A percentile compares a stretch with the other conserved stretches of the same genome.
Conservation (phyloP, 441 rosid genomes). For the Arabidopsis hybrid region DNA sequence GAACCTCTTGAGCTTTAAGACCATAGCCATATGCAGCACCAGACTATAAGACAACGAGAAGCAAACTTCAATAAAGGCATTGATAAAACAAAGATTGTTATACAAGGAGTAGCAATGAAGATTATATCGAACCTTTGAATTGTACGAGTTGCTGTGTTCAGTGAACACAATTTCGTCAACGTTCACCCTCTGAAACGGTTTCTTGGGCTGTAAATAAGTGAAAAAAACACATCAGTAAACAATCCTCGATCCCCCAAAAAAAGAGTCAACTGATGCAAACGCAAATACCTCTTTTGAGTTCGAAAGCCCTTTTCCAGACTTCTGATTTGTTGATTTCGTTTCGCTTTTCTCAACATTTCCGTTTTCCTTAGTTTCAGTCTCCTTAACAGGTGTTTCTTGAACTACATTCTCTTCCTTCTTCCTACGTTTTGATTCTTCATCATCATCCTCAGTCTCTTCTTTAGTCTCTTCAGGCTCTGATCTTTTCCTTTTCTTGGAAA, state of each 20-base stretch:
- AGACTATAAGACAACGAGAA: conserved; percentile 49
- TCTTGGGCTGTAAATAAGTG: conserved; percentile 57
- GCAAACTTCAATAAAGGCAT: conserved; percentile 7
- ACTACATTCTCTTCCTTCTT: conserved; percentile 55
- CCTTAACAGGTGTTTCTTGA: conserved; percentile 47
- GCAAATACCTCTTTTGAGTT: conserved; percentile 69
- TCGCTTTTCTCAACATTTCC: conserved; percentile 49
- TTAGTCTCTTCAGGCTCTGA: conserved; percentile 56
- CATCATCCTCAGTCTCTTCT: conserved; percentile 40
- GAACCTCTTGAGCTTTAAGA: conserved; percentile 93
- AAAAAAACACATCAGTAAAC: conserved; percentile 19
- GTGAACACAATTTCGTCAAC: conserved; percentile 71
- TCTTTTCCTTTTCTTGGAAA: conserved; percentile 86
- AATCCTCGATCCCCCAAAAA: conserved; percentile 14
- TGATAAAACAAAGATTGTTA: conserved; percentile 1
- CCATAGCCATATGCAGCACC: conserved; percentile 94
- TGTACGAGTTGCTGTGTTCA: conserved; percentile 72
- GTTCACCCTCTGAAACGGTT: conserved; percentile 85
- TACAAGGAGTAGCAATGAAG: background rate
- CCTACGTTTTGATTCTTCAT: conserved; percentile 67
- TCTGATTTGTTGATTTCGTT: conserved; percentile 49
- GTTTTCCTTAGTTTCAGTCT: conserved; percentile 46
- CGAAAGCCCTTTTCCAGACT: conserved; percentile 50
- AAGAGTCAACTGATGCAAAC: conserved; percentile 18
- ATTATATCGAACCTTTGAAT: conserved; percentile 75